phyloP scores from a whole-genome alignment of 139 green algal genomes.

The Chlamydomonas eustigma region DNA sequence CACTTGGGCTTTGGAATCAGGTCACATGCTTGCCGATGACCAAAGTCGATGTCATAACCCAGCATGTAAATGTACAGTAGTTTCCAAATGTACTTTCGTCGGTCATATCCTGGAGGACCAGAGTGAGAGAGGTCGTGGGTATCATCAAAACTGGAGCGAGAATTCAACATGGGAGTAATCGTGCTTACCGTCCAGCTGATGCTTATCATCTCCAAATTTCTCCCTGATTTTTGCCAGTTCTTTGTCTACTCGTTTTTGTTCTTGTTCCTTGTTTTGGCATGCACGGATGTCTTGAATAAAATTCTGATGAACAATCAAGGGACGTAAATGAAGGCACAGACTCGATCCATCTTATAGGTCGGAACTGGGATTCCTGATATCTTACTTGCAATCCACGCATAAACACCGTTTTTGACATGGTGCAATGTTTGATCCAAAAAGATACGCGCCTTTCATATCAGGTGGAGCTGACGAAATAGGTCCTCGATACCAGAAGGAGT shows the following conservation, averaged over 20 bases:
- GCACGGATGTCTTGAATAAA: conserved; percentile 94
- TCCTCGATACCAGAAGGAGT: no score
- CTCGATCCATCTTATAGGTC: not conserved
- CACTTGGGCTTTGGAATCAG: conserved; percentile 89
- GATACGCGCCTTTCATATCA: no score
- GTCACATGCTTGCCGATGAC: conserved; percentile 92
- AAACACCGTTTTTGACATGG: conserved; percentile 68
- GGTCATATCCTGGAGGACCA: conserved; percentile 81
- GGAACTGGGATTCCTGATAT: no score
- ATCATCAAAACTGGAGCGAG: not conserved
- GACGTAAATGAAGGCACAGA: not conserved
- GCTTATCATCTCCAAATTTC: conserved; percentile 85
- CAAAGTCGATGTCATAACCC: conserved; percentile 98
- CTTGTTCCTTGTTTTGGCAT: conserved; percentile 87
- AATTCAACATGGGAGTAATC: no score
- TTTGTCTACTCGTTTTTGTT: conserved; percentile 89
- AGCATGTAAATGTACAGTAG: conserved; percentile 99
- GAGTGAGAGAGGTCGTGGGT: conserved; percentile 31
- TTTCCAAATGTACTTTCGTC: conserved; percentile 99
- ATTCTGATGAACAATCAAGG: conserved; percentile 43
- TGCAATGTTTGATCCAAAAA: no score
- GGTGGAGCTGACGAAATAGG: no score
- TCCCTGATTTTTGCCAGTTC: conserved; percentile 97
- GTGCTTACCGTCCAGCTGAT: conserved; percentile 41
- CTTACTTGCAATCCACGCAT: conserved; percentile 69